A percentile compares a stretch with the other conserved stretches of the same genome.
Evolutionary conservation across 208 protist genomes (phyloP).

Genomic region (Trypanosoma mega): DNA sequence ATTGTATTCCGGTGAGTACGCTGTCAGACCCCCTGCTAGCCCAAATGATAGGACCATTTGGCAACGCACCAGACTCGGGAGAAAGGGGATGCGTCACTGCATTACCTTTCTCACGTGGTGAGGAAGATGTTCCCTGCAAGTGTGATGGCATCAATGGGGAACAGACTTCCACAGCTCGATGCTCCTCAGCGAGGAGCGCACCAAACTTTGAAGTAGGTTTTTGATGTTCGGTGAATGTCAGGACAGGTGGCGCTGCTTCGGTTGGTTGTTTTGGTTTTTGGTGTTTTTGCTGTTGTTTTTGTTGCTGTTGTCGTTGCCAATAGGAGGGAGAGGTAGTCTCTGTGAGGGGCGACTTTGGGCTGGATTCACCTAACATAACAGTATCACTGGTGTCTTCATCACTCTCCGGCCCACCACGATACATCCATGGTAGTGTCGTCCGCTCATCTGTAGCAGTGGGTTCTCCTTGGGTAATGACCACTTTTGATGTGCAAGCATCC

Average conservation of each 20-base stretch:
- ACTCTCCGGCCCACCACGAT: not conserved
- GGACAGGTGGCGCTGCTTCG: no score
- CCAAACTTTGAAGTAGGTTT: no score
- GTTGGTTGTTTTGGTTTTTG: no score
- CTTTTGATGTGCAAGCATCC: not conserved
- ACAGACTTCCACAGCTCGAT: not conserved
- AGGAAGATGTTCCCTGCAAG: not conserved
- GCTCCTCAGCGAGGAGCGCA: no score
- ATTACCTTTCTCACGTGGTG: not conserved
- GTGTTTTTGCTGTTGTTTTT: not conserved
- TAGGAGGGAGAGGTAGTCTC: no score
- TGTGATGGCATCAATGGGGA: not conserved
- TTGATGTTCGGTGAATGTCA: no score
- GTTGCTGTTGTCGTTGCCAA: not conserved
- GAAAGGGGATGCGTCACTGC: not conserved
- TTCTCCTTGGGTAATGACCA: not conserved
- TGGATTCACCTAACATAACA: no score
- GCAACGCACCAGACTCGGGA: not conserved
- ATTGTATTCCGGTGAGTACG: not conserved
- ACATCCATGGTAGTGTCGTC: not conserved
- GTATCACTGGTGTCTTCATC: not conserved
- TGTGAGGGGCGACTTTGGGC: not conserved
- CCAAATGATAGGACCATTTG: conserved; percentile 7
- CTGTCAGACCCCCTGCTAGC: conserved; percentile 8
- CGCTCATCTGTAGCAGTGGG: not conserved